Conservation (phyloP, 2,329 filamentous ascomycete species). For the Aspergillus hortae region DNA sequence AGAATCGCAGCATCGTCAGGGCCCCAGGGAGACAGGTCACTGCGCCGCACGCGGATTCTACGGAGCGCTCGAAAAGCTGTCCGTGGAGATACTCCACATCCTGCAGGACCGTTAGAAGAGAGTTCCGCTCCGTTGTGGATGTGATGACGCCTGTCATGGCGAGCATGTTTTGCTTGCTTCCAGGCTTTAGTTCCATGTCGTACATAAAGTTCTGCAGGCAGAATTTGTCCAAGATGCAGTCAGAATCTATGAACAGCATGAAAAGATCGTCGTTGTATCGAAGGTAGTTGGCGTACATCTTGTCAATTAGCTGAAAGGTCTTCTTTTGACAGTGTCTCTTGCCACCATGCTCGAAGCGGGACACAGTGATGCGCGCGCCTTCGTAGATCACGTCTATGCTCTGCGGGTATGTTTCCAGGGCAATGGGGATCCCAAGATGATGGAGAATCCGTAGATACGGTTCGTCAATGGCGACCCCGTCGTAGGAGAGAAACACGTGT, state of each 20-base stretch:
- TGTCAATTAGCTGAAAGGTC: slow-evolving; percentile 90
- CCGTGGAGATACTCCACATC: slow-evolving; percentile 99
- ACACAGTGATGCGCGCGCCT: slow-evolving; percentile 80
- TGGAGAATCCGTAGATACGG: slow-evolving; percentile 83
- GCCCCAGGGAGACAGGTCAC: slow-evolving; percentile 94
- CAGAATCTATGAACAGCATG: slow-evolving; percentile 94
- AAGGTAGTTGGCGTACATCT: slow-evolving; percentile 82
- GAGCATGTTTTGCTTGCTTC: slow-evolving; percentile 86
- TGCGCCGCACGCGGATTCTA: slow-evolving; percentile 89
- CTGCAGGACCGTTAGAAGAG: slow-evolving; percentile 85
- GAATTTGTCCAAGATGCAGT: slow-evolving; percentile 86
- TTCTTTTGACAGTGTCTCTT: slow-evolving; percentile 92
- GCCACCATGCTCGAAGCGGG: slow-evolving; percentile 86
- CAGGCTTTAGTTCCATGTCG: slow-evolving; percentile 96
- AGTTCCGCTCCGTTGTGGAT: slow-evolving; percentile 83
- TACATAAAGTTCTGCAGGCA: slow-evolving; percentile 98
- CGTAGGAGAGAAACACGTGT: slow-evolving; percentile 93
- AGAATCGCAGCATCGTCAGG: slow-evolving; percentile 93
- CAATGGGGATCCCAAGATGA: slow-evolving; percentile 73
- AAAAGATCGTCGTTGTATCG: slow-evolving; percentile 88
- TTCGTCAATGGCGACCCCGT: slow-evolving; percentile 84
- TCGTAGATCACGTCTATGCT: slow-evolving; percentile 89
- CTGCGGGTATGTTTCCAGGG: slow-evolving; percentile 71
- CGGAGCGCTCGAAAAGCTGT: slow-evolving; percentile 90
- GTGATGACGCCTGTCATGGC: slow-evolving; percentile 98